These are phyloP conservation scores for Crataegus laevigata DNA, from an alignment of 306 rosid genomes.

Conservation along the genomic window DNA sequence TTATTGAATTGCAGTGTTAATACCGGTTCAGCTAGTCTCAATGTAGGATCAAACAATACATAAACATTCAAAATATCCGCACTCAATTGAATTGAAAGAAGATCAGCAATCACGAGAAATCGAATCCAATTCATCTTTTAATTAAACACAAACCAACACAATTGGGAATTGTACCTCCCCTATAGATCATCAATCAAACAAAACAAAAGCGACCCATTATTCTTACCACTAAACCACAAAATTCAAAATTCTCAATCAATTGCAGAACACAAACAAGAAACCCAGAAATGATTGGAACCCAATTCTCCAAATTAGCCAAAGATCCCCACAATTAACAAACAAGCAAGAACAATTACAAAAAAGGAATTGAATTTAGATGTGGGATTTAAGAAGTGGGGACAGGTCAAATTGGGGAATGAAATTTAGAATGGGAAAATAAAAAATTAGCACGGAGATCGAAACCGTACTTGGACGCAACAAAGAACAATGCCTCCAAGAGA, in stretches of 20 bases:
- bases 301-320: conserved; percentile 6
- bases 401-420: background rate
- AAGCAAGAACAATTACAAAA: background rate
- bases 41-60: background rate
- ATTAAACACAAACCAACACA: background rate
- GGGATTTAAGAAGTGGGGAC: background rate
- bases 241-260: background rate
- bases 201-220: background rate
- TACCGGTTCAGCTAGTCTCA: background rate
- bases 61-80: background rate
- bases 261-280: conserved; percentile 2
- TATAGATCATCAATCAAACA: background rate
- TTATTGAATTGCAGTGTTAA: too few relatives aligned
- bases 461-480: conserved; percentile 19
- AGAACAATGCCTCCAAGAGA: background rate
- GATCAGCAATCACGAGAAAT: background rate
- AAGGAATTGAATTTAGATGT: background rate
- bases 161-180: background rate
- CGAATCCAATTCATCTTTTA: background rate
- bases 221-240: conserved; percentile 42
- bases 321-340: background rate
- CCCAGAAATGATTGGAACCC: conserved; percentile 14
- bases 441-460: conserved; percentile 22
- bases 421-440: background rate
- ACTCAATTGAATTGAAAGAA: background rate